Base-by-base conservation (phyloP, 2,329 filamentous ascomycete genomes). In the Sclerotinia trifoliorum region DNA sequence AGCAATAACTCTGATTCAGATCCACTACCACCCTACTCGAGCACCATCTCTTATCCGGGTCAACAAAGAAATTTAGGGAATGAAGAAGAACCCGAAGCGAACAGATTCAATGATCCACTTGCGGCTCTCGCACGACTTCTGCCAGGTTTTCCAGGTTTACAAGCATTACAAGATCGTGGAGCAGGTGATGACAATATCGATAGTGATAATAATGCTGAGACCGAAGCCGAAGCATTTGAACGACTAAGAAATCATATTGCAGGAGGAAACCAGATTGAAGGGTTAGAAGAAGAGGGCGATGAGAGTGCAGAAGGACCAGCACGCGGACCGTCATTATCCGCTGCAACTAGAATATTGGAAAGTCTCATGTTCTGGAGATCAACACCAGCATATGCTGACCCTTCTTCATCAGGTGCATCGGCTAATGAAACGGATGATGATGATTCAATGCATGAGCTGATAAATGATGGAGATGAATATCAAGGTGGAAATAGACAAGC, bases 1-100 rank as follows among this genome's bases (percentile, higher is more conserved):
- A 69, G 66, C 42, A 75, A 77, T 32, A 78, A 78, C 62, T 78
- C 76, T 7, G 77, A 78, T 51, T 72, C 75, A 0, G 77, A 78
- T 66, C 77, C 77, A 10, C 62, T 78, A 5, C 76, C 77, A 13
- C 77, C 77, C n/a, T 73, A 74, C 35, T 42, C 66, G 2, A 78
- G 75, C 62, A 72, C 76, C 13, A 75, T 72, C 51, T 76, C 75
- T 1, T 78, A 77, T 58, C 68, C 70, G 44, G 35, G 61, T 21
- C 77, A 77, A 56, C 61, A 70, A 42, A 29, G 35, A 17, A 60
- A 52, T 2, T 54, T 74, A 11, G 68, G 72, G 52, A 55, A 64
- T 5, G 52, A 46, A 4, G 61, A 67, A 15, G 63, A 48, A 0
- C 65, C 51, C 15, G 35, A 69, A 5, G 62, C 24, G 11, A 71